A percentile compares a stretch with the other conserved stretches of the same genome.
These are phyloP conservation scores for Metschnikowia reukaufii DNA, from an alignment of 805 yeast species.

Conservation along the genomic window DNA sequence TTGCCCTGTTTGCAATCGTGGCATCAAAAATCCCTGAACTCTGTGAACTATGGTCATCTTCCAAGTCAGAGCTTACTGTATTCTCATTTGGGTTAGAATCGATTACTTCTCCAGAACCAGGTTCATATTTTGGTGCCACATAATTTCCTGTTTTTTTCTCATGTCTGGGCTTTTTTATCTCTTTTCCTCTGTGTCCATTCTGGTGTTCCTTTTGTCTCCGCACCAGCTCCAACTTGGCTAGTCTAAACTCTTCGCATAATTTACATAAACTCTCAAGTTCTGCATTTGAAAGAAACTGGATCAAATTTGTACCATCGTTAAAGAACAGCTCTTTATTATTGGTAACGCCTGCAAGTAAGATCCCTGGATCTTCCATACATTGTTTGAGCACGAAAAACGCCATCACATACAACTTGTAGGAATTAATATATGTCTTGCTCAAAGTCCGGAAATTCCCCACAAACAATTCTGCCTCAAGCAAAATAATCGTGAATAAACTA, in stretches of 20 bases:
- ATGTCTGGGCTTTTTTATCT: not conserved
- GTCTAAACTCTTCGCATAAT: slow-evolving; percentile 40
- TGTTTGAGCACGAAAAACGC: slow-evolving; percentile 41
- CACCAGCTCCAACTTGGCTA: slow-evolving; percentile 30
- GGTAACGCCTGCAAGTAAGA: slow-evolving; percentile 32
- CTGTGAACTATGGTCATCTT: not conserved
- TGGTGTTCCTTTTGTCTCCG: slow-evolving; percentile 19
- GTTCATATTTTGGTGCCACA: too few relatives aligned
- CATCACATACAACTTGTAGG: slow-evolving; percentile 42
- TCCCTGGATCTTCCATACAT: slow-evolving; percentile 41
- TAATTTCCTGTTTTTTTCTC: too few relatives aligned
- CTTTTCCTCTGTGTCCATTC: slow-evolving; percentile 15
- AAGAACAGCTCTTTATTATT: slow-evolving; percentile 27
- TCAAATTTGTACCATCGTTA: slow-evolving; percentile 40
- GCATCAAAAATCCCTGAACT: slow-evolving; percentile 13
- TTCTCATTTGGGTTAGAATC: too few relatives aligned
- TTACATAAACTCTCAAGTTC: slow-evolving; percentile 38
- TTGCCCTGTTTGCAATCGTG: slow-evolving; percentile 18
- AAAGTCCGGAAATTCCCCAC: slow-evolving; percentile 43
- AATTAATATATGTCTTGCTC: slow-evolving; percentile 39
- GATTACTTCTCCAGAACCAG: too few relatives aligned
- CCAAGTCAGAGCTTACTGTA: not conserved
- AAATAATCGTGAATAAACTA: slow-evolving; percentile 30
- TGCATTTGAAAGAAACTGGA: slow-evolving; percentile 36
- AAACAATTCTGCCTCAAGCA: slow-evolving; percentile 42